Base-by-base conservation (phyloP, 306 rosid species). In the Cicer cuneatum region DNA sequence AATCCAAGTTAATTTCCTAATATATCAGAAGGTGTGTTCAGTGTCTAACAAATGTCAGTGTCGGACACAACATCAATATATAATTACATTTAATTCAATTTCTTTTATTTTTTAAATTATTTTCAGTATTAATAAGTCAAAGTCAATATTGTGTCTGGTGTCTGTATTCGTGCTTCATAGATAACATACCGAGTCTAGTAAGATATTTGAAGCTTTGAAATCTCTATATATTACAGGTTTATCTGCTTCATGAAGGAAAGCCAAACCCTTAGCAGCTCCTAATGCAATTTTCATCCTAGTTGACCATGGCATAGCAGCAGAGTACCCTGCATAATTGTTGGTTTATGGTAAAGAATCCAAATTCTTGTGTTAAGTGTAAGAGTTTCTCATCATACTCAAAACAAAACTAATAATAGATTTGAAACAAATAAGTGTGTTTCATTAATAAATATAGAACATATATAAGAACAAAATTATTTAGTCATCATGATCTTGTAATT, bases 141-240 rank as follows among this genome's bases (percentile, higher is more conserved):
- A 21, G 29, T 21, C 2, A 21, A 2, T 21, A 21, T 21, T 21
- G 29, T 21, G 29, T 21, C 29, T 24, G 29, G 29, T 24, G 29
- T 24, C 0, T 24, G 4, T 24, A 4, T 24, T 24, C 4, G 3
- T 24, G 33, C 3, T 24, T 21, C 29, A 24, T 24, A 24, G 33
- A 24, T 24, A 24, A 67, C 88, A 66, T 85, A 89, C 98, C 15
- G 97, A 76, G 74, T 90, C 93, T 42, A 93, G 79, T 54, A 93
- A 81, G 66, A 93, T 88, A 74, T 93, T 93, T 5, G 97, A 93
- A 49, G 97, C 81, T 82, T 93, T 93, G 56, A 93, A 93, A 81
- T 93, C 98, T 12, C 98, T 81, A 60, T 77, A 89, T n/a, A 93
- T 93, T 10, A 93, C 90, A 9, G 96, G 93, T 15, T 85, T 83